Conservation (phyloP, 2,329 filamentous ascomycete species). For the Ascochyta pisi region DNA sequence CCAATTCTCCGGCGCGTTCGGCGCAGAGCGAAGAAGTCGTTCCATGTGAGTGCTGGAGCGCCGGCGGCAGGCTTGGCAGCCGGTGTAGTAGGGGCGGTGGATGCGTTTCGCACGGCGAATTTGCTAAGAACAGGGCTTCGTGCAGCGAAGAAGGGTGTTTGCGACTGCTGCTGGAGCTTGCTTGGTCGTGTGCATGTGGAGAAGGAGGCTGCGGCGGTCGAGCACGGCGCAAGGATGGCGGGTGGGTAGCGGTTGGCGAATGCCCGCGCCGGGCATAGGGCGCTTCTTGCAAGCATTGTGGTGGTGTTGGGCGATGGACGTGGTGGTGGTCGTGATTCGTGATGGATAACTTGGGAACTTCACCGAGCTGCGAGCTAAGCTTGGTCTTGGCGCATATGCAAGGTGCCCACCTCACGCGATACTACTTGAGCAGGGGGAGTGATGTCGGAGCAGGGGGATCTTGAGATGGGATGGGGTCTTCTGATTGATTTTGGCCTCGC, state of each 20-base stretch:
- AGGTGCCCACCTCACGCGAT: background rate
- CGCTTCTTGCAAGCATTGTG: conserved; percentile 42
- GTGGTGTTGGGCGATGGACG: conserved; percentile 8
- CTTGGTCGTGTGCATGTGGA: conserved; percentile 37
- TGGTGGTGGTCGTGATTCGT: background rate
- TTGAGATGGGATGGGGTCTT: no score
- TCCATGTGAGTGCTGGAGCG: conserved; percentile 66
- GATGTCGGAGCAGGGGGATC: no score
- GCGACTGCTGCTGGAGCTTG: conserved; percentile 29
- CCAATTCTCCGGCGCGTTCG: conserved; percentile 85
- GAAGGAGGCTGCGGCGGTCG: conserved; percentile 34
- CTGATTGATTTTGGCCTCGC: background rate
- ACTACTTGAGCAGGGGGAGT: background rate
- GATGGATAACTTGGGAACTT: conserved; percentile 1
- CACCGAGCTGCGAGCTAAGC: conserved; percentile 16
- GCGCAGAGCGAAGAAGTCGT: conserved; percentile 90
- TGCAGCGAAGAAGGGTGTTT: conserved; percentile 20
- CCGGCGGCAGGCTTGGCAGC: conserved; percentile 22
- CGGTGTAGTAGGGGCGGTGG: conserved; percentile 25
- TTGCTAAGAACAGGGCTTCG: conserved; percentile 15
- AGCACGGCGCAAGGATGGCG: conserved; percentile 32
- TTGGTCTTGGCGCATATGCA: conserved; percentile 13
- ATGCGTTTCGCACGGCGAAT: conserved; percentile 32
- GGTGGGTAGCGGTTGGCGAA: conserved; percentile 40
- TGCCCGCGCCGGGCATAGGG: conserved; percentile 40